Base-by-base conservation (phyloP, 148 eudicot genomes). In the Arbutus unedo region DNA sequence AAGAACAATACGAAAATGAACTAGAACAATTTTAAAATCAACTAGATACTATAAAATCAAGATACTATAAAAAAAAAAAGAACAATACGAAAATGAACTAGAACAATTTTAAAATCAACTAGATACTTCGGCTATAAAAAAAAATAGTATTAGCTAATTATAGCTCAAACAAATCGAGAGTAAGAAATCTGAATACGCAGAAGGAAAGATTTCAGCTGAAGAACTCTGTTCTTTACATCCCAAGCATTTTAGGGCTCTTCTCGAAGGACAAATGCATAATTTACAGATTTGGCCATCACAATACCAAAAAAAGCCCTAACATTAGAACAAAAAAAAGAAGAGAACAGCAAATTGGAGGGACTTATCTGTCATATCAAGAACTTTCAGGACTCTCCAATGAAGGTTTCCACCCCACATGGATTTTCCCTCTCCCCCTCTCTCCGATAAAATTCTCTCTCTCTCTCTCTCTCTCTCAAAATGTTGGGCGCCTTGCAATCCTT, bases 371-470 rank as follows among this genome's bases (percentile, higher is more conserved):
- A 73, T 73, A 23, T 45, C 76, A 73, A 66, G 43, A 11, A 66
- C 71, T 66, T 66, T 78, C 81, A 57, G 87, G 91, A 78, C 86
- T 84, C 82, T 94, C 98, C 82, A 79, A 81, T 77, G 94, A 92
- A 80, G 96, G 96, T 49, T 81, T 94, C 95, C 95, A 94, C 74
- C 79, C 86, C 11, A 8, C 81, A 25, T 83, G 87, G 81, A 5
- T 87, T 83, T 19, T 86, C 85, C 13, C n/a, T n/a, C n/a, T n/a
- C 87, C 71, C 71, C 16, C 31, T 66, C 71, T 31, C 38, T 31
- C 38, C 38, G n/a, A n/a, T n/a, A n/a, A n/a, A n/a, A n/a, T n/a
- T 45, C 38, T 50, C 60, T 79, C 59, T 79, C 74, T 64, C 57
- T 79, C 55, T 64, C 57, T 59, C 81, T 59, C 74, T 66, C 74